These are phyloP conservation scores for Euphorbia peplus DNA, from an alignment of 345 rosid species.

Conservation along the genomic window DNA sequence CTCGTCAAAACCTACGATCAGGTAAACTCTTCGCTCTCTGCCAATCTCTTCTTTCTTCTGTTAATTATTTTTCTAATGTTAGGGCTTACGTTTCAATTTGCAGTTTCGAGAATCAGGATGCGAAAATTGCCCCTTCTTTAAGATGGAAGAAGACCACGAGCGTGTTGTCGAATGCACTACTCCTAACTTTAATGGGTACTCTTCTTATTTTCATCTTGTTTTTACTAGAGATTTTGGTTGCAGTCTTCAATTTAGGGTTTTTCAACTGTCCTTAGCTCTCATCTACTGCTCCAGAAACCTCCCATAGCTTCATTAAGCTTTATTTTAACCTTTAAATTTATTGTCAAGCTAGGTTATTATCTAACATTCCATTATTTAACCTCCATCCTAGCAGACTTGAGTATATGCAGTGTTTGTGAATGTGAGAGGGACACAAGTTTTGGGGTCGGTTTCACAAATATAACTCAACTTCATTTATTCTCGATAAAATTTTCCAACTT, in stretches of 20 bases:
- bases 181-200: slow-evolving; percentile 76
- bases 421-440: neutral
- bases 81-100: neutral
- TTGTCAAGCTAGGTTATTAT: too few species aligned
- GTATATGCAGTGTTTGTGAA: neutral
- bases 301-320: too few species aligned
- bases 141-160: slow-evolving; percentile 85
- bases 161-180: slow-evolving; percentile 84
- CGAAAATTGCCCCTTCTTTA: slow-evolving; percentile 80
- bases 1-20: slow-evolving; percentile 89
- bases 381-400: too few species aligned
- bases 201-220: neutral
- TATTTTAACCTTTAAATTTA: too few species aligned
- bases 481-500: too few species aligned
- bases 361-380: too few species aligned
- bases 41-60: neutral
- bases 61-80: neutral
- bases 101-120: slow-evolving; percentile 82
- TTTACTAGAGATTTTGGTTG: neutral
- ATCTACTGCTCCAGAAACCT: too few species aligned
- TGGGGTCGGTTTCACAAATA: too few species aligned
- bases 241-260: too few species aligned
- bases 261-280: too few species aligned
- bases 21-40: slow-evolving; percentile 30
- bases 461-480: too few species aligned